Evolutionary conservation across 345 rosid genomes (phyloP).

Genomic region (Citrus trifoliata): DNA sequence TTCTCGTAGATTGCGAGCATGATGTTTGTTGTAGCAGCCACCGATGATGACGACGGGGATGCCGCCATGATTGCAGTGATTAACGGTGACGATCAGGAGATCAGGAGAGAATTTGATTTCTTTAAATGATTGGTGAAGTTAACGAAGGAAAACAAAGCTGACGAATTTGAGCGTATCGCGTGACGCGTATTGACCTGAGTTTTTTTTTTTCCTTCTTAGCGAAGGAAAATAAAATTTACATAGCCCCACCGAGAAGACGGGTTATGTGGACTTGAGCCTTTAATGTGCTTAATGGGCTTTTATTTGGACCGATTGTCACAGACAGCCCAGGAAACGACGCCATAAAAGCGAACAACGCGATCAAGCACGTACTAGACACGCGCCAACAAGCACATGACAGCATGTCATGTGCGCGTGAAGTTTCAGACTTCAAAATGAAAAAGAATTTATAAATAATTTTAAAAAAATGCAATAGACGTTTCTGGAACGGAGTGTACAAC

Average conservation of each 20-base stretch:
- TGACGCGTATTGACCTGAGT: background rate
- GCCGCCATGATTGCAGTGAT: slow-evolving; percentile 45
- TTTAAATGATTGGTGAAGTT: background rate
- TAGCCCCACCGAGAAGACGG: background rate
- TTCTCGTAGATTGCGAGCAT: slow-evolving; percentile 96
- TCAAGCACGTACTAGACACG: no score
- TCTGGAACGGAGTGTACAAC: background rate
- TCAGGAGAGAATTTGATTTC: background rate
- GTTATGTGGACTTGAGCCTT: background rate
- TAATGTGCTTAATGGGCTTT: background rate
- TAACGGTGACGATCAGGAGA: slow-evolving; percentile 3
- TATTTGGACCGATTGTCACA: background rate
- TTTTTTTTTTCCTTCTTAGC: background rate
- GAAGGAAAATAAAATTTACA: background rate
- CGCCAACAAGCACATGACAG: no score
- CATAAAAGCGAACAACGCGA: no score
- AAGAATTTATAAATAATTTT: no score
- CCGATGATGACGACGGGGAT: slow-evolving; percentile 37
- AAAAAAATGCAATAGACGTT: background rate
- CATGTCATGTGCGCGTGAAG: no score
- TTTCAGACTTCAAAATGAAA: background rate
- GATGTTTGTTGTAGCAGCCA: slow-evolving; percentile 60
- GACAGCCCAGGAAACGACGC: background rate
- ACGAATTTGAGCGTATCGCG: background rate
- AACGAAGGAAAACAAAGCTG: background rate